These are phyloP conservation scores for Astraeus odoratus DNA, from an alignment of 768 basidiomycete species.

Conservation along the genomic window DNA sequence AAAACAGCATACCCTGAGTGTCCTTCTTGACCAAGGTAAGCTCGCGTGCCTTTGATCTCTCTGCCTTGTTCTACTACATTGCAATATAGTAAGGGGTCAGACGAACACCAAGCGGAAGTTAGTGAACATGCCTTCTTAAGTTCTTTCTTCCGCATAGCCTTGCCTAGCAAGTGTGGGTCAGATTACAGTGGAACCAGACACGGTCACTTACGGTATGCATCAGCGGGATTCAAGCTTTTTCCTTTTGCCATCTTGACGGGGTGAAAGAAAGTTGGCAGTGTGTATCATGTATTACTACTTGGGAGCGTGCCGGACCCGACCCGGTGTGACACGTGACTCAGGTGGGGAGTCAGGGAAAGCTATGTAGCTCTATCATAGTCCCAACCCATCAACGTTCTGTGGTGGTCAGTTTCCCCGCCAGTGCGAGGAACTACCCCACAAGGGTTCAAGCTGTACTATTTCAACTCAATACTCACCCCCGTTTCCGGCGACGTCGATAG, in stretches of 20 bases:
- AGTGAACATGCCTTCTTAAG: slow-evolving; percentile 67
- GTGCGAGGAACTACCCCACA: slow-evolving; percentile 39
- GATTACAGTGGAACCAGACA: slow-evolving; percentile 1
- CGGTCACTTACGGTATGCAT: slow-evolving; percentile 69
- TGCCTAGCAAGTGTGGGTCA: slow-evolving; percentile 46
- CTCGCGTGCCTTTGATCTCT: slow-evolving; percentile 74
- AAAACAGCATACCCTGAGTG: slow-evolving; percentile 54
- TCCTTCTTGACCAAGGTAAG: slow-evolving; percentile 93
- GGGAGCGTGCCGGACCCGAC: slow-evolving; percentile 15
- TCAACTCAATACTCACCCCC: slow-evolving; percentile 1
- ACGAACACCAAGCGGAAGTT: neutral
- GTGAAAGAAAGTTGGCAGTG: neutral
- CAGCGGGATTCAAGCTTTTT: slow-evolving; percentile 88
- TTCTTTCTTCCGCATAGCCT: slow-evolving; percentile 90
- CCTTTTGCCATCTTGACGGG: slow-evolving; percentile 68
- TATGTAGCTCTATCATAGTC: neutral
- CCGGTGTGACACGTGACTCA: neutral
- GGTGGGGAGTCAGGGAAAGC: neutral
- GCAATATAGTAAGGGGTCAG: slow-evolving; percentile 8
- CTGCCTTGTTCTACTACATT: slow-evolving; percentile 84
- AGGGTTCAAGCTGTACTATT: slow-evolving; percentile 4
- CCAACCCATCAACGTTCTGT: neutral
- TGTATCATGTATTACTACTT: slow-evolving; percentile 20
- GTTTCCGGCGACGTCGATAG: slow-evolving; percentile 11
- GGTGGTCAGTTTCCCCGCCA: slow-evolving; percentile 35